Evolutionary conservation across 2,329 filamentous ascomycete genomes (phyloP), one percentile per base, ranked within the genome.

Genomic region (Aphanocladium album): DNA sequence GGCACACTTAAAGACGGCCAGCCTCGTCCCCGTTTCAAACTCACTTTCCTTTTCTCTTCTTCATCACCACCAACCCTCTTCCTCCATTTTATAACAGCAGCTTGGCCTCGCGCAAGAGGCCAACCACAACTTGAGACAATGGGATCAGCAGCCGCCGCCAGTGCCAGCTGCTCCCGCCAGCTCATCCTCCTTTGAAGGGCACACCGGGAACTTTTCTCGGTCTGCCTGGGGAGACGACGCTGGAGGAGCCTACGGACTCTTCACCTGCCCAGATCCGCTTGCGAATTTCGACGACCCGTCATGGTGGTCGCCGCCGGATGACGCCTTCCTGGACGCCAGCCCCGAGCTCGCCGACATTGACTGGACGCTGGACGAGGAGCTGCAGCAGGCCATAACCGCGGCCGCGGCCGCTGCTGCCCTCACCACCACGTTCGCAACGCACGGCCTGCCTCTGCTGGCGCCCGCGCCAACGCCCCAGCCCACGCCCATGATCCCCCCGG

Each of bases 81-180:
- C 27, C 27, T 27, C 14, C 17, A 11, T 16, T 39, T 14, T 57
- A 6, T 59, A 59, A 19, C 25, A 45, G 19, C 19, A 60, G 52
- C 46, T 49, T 57, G 59, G 59, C 59, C 59, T 61, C 59, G 59
- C 59, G 52, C 37, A 61, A 50, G 59, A 61, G 59, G 59, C 52
- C 59, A 51, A 25, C 11, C 12, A 61, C 27, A 61, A 54, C 25
- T 51, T 61, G 59, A 50, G 46, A 61, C 51, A 49, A 61, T 61
- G 59, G 59, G 59, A 57, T 47, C 59, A 50, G 59, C 51, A 50
- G 52, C 45, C 45, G 43, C 52, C 43, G 23, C 59, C 41, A 50
- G 43, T 14, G 59, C 59, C 52, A 30, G 51, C 51, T 43, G 52
- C 45, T 51, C 51, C 41, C 59, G 59, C 52, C 59, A 60, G 51